Evolutionary conservation across 2,329 filamentous ascomycete species (phyloP).

Genomic region (Neoascochyta sp.): DNA sequence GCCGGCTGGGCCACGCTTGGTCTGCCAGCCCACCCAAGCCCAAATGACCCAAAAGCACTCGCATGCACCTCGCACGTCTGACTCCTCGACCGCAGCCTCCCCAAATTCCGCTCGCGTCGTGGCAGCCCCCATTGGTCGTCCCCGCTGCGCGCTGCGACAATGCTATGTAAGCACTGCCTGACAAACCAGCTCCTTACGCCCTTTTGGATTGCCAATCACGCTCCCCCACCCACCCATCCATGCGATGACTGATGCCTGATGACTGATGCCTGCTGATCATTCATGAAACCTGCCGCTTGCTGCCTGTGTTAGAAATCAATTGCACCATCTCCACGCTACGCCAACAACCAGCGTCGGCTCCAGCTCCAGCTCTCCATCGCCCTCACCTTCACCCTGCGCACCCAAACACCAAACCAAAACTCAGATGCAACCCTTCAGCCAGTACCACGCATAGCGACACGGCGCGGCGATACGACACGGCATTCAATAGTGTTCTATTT

Average conservation of each 20-base stretch:
- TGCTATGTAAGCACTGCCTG: constrained; percentile 26
- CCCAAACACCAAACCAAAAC: too few relatives aligned
- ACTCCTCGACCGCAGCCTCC: constrained; percentile 12
- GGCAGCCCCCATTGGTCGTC: constrained; percentile 15
- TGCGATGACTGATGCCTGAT: constrained; percentile 7
- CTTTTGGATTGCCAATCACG: constrained; percentile 27
- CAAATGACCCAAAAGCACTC: constrained; percentile 3
- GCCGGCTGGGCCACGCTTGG: constrained; percentile 6
- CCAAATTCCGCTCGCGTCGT: constrained; percentile 2
- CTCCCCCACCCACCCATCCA: constrained; percentile 5
- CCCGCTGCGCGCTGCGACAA: too few relatives aligned
- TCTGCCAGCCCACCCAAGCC: constrained; percentile 4
- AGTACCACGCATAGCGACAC: too few relatives aligned
- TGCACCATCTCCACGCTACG: too few relatives aligned
- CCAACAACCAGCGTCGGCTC: too few relatives aligned
- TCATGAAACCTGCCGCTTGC: constrained; percentile 1
- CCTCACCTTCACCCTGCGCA: too few relatives aligned
- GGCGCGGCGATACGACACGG: too few relatives aligned
- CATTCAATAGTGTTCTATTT: too few relatives aligned
- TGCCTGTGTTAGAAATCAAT: constrained; percentile 4
- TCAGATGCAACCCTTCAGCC: too few relatives aligned
- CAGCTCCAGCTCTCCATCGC: too few relatives aligned
- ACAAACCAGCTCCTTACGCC: too few relatives aligned
- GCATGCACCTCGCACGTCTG: constrained; percentile 5
- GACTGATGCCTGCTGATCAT: constrained; percentile 5